Evolutionary conservation across 768 basidiomycete genomes (phyloP).

Genomic region (Auriscalpium microsporum): DNA sequence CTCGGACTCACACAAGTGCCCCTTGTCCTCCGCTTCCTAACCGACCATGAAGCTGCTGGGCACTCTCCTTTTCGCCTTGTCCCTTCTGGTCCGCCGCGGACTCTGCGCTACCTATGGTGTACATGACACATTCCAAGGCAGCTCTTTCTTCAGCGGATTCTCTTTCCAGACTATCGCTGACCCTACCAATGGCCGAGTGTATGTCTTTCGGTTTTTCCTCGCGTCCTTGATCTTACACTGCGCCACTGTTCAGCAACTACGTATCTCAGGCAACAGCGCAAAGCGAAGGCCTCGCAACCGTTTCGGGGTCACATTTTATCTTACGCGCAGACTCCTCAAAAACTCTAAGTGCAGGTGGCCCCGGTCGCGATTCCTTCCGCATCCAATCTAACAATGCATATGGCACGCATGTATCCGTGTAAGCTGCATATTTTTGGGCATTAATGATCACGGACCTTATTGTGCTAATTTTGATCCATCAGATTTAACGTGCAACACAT

Average conservation of each 20-base stretch:
- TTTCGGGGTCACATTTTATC: conserved; percentile 4
- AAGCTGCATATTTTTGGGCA: conserved; percentile 14
- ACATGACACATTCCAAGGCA: conserved; percentile 4
- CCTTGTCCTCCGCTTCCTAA: not conserved
- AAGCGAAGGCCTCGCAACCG: not conserved
- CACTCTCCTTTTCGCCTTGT: not conserved
- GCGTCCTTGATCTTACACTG: not conserved
- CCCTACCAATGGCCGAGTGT: conserved; percentile 12
- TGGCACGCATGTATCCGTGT: conserved; percentile 31
- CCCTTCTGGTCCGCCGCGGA: not conserved
- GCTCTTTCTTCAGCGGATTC: conserved; percentile 5
- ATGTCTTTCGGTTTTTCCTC: not conserved
- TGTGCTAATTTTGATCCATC: conserved; percentile 1
- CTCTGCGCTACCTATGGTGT: conserved; percentile 1
- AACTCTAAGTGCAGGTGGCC: not conserved
- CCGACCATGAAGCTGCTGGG: not conserved
- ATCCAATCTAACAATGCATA: conserved; percentile 7
- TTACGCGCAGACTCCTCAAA: conserved; percentile 6
- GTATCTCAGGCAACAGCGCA: not conserved
- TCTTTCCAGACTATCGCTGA: conserved; percentile 7
- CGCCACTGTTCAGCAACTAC: conserved; percentile 1
- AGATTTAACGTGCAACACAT: conserved; percentile 48
- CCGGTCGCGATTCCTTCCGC: conserved; percentile 12
- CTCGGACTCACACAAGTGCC: too few relatives aligned
- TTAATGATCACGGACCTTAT: not conserved